These are phyloP conservation scores for Aspergillus egyptiacus DNA, from an alignment of 495 filamentous ascomycete species.

Conservation along the genomic window DNA sequence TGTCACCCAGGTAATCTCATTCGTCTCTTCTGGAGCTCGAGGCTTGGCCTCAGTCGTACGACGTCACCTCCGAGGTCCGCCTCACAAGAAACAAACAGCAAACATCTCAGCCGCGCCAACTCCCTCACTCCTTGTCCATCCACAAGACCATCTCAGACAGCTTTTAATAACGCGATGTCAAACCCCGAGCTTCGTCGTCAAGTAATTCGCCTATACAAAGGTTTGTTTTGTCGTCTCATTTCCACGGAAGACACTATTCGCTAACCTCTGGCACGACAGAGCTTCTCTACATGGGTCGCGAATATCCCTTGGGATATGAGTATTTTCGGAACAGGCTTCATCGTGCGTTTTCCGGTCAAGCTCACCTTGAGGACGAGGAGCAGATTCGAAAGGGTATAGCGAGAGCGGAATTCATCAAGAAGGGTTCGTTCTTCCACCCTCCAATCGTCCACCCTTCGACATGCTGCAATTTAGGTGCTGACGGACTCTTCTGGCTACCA, in stretches of 20 bases:
- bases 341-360: constrained; percentile 73
- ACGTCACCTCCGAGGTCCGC: constrained; percentile 7
- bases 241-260: neutral
- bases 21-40: too few relatives aligned
- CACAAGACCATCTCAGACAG: neutral
- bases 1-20: too few relatives aligned
- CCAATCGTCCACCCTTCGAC: neutral
- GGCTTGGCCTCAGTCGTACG: too few relatives aligned
- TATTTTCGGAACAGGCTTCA: constrained; percentile 81
- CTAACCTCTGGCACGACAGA: constrained; percentile 42
- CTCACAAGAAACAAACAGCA: neutral
- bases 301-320: constrained; percentile 80
- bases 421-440: constrained; percentile 50
- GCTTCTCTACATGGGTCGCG: constrained; percentile 73
- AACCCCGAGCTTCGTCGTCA: constrained; percentile 62
- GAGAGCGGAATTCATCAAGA: constrained; percentile 82
- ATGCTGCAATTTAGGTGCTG: neutral
- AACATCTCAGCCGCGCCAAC: neutral
- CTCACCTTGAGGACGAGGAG: constrained; percentile 60
- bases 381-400: constrained; percentile 70
- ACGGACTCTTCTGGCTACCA: constrained; percentile 26
- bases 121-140: neutral
- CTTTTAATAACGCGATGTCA: constrained; percentile 27
- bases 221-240: constrained; percentile 35
- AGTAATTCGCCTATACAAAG: constrained; percentile 90